Base-by-base conservation (phyloP, 352 stramenopile genomes). In the Albugo laibachii region DNA sequence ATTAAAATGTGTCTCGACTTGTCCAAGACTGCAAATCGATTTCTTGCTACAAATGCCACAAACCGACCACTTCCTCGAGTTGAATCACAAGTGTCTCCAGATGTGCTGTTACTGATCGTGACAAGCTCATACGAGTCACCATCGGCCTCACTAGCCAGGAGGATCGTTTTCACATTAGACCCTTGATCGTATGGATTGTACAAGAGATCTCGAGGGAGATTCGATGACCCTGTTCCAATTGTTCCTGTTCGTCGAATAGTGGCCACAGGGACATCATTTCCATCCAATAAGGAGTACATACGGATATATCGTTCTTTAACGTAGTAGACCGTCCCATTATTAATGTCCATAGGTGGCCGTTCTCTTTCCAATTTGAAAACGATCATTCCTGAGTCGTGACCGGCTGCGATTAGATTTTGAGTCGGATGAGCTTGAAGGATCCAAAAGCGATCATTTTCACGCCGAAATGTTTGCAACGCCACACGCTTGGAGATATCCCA, bases 361-460 rank as follows among this genome's bases (percentile, higher is more conserved):
- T 99, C 96, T 41, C 96, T 81, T 57, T 95, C 82, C 37, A 97
- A 71, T 65, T 99, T 99, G 69, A 99, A 99, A 13, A 99, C 95
- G 65, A 99, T 97, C 91, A 99, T 98, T 59, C 96, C 96, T n/a
- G 83, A 97, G 67, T 99, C 96, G 60, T 99, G 96, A 44, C 96
- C 96, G 3, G 96, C 96, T 15, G 95, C 96, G 21, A 99, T 71
- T 27, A 99, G 68, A 63, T 99, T 99, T 62, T 98, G 93, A 41
- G 79, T 83, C 24, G 86, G 80, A 65, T 99, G 95, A 0, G 93
- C 93, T 0, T 89, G 81, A 16, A 92, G 59, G 58, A 99, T 98
- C 95, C 95, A 99, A 64, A 99, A 99, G 24, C 96, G 87, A 65
- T 99, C 96, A 49, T 97, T 96, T 72, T 98, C 95, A 16, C 95